phyloP scores from a whole-genome alignment of 495 filamentous ascomycete species.

The Podospora appendiculata region DNA sequence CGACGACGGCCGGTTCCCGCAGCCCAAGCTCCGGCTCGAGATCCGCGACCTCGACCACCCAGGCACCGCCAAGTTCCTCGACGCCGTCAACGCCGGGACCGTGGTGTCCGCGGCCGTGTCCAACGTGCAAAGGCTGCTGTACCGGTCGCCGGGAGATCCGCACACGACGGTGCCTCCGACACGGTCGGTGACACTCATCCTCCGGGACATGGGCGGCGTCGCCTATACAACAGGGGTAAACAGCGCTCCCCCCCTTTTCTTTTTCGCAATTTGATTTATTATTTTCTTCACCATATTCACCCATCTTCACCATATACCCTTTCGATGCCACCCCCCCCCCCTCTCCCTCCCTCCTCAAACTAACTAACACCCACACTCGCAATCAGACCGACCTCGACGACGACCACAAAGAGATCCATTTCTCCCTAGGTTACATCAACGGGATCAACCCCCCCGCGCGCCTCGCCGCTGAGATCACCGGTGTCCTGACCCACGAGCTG shows the following conservation, averaged over 20 bases:
- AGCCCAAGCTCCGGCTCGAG: conserved; percentile 64
- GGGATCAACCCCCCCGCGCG: conserved; percentile 29
- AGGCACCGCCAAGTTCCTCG: conserved; percentile 56
- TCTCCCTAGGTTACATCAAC: conserved; percentile 69
- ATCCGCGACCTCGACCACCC: conserved; percentile 60
- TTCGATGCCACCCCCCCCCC: no score
- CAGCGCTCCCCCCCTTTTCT: not conserved
- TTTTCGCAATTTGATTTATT: no score
- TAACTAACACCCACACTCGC: no score
- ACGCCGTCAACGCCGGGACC: conserved; percentile 45
- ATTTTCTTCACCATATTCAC: no score
- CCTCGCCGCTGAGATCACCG: conserved; percentile 59
- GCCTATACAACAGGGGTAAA: conserved; percentile 73
- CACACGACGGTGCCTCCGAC: conserved; percentile 36
- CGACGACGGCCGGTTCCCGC: conserved; percentile 19
- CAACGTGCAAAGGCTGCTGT: conserved; percentile 58
- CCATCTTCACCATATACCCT: no score
- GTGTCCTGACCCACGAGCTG: conserved; percentile 85
- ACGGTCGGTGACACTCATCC: conserved; percentile 81
- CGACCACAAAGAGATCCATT: conserved; percentile 93
- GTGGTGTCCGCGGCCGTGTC: conserved; percentile 54
- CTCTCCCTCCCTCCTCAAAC: no score
- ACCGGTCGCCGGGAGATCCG: conserved; percentile 34
- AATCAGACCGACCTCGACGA: conserved; percentile 62
- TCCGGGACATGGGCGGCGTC: conserved; percentile 71